These are phyloP conservation scores for Oryza meridionalis DNA, from an alignment of 176 grass and related monocot species.

Conservation along the genomic window DNA sequence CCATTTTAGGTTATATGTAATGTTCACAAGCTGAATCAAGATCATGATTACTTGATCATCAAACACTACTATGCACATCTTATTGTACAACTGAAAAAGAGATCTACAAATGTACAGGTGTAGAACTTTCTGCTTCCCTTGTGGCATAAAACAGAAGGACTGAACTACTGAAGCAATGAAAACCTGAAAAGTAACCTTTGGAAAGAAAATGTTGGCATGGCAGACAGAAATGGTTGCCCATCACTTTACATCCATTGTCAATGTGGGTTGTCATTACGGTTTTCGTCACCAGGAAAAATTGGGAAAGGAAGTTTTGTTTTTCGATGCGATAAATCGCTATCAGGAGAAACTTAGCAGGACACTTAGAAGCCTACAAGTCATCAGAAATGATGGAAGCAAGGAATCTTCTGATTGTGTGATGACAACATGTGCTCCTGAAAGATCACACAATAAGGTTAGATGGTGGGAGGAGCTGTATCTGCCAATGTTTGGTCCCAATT, in stretches of 20 bases:
- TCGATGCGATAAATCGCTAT: slow-evolving; percentile 15
- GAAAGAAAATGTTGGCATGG: slow-evolving; percentile 37
- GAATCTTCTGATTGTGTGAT: slow-evolving; percentile 40
- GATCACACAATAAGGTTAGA: not conserved
- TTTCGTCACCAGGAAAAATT: slow-evolving; percentile 10
- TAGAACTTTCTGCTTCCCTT: not conserved
- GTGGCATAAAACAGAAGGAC: slow-evolving; percentile 6
- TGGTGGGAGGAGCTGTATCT: slow-evolving; percentile 26
- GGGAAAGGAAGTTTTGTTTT: not conserved
- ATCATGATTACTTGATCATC: not conserved
- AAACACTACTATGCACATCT: not conserved
- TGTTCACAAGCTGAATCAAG: slow-evolving; percentile 13
- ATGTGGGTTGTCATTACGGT: not conserved
- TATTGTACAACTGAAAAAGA: slow-evolving; percentile 12
- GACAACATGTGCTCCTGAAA: slow-evolving; percentile 39
- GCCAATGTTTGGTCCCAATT: slow-evolving; percentile 27
- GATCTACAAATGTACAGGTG: not conserved
- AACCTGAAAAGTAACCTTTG: slow-evolving; percentile 20
- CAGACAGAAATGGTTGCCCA: slow-evolving; percentile 35
- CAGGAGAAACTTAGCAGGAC: slow-evolving; percentile 28
- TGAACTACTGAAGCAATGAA: slow-evolving; percentile 9
- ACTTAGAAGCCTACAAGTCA: slow-evolving; percentile 34
- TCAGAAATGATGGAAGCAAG: slow-evolving; percentile 24
- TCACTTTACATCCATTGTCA: slow-evolving; percentile 32
- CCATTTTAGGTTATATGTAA: not conserved